These are phyloP conservation scores for Climacium dendroides DNA, from an alignment of 225 moss, liverwort and hornwort genomes.

Conservation along the genomic window DNA sequence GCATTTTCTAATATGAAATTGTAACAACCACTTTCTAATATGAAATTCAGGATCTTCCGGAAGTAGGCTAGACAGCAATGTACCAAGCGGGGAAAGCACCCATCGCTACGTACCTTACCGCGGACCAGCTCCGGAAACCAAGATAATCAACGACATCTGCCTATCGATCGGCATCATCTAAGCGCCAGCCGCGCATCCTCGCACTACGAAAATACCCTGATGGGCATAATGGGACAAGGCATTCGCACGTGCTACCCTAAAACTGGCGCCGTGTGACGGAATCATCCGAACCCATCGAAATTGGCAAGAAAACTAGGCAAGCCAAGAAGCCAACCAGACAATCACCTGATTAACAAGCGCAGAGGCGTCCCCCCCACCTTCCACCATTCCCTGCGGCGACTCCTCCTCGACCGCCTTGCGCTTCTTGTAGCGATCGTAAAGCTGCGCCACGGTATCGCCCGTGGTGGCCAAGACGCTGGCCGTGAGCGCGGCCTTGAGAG, in stretches of 20 bases:
- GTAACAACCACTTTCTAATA: neutral
- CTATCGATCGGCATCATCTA: neutral
- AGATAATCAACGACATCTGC: neutral
- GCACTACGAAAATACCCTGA: neutral
- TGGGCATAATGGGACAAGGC: neutral
- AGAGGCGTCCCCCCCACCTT: neutral
- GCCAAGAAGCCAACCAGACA: neutral
- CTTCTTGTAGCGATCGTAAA: slow-evolving; percentile 38
- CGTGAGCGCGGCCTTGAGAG: slow-evolving; percentile 69
- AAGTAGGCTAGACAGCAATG: neutral
- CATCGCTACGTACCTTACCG: neutral
- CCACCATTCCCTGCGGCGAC: neutral
- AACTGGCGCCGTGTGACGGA: neutral
- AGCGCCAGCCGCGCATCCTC: neutral
- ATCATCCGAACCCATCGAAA: neutral
- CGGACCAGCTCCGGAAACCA: neutral
- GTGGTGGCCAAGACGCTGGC: slow-evolving; percentile 60
- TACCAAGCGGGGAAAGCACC: neutral
- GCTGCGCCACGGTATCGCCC: slow-evolving; percentile 77
- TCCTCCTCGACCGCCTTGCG: slow-evolving; percentile 6
- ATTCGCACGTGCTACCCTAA: neutral
- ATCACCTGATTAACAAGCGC: slow-evolving; percentile 26
- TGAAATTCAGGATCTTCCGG: neutral
- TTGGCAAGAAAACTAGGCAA: neutral
- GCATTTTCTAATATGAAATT: neutral